Evolutionary conservation across 1,284 basidiomycete species (phyloP), one percentile per base, ranked within the genome.

Genomic region (Pyrrhoderma noxium): DNA sequence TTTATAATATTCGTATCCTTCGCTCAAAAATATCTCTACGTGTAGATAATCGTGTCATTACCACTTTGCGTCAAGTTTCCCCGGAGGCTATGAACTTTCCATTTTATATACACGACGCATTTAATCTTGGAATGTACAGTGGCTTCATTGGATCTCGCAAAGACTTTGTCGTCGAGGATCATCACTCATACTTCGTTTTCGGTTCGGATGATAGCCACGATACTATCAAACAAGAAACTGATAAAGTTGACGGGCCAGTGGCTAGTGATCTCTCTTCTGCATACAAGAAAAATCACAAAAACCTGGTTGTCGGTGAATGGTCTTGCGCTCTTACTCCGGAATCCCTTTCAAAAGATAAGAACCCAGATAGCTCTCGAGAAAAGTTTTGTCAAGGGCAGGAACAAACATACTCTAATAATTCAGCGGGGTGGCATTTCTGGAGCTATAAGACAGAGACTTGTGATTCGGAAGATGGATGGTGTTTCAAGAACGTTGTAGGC

Each of bases 391-490:
- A 69, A 7, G 74, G 71, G 2, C 85, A 89, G 58, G 70, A 79
- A 67, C 70, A 77, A 22, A 72, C 76, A 1, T 91, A 87, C 62
- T 60, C 73, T 3, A 76, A 76, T 47, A 66, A 66, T 13, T 76
- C 81, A 2, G 75, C 82, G 0, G 85, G 88, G 0, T 88, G 80
- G 77, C 68, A 69, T 21, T 90, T 89, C 65, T 89, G 88, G 87
- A 75, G 82, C 3, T 84, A 82, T 60, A 69, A 71, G 51, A 82
- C 77, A 56, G 84, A 86, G 60, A 69, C 66, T 19, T 86, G 82
- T 57, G 67, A 73, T 7, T 61, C 66, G 19, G 80, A 85, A 56
- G 68, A 70, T 14, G 80, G 76, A 16, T 86, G 83, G 84, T 86
- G 82, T 61, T 85, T 86, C 69, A 74, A 70, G 47, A 65, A 71